Base-by-base conservation (phyloP, 1,139 yeast genomes). In the Yamadazyma atlantica region DNA sequence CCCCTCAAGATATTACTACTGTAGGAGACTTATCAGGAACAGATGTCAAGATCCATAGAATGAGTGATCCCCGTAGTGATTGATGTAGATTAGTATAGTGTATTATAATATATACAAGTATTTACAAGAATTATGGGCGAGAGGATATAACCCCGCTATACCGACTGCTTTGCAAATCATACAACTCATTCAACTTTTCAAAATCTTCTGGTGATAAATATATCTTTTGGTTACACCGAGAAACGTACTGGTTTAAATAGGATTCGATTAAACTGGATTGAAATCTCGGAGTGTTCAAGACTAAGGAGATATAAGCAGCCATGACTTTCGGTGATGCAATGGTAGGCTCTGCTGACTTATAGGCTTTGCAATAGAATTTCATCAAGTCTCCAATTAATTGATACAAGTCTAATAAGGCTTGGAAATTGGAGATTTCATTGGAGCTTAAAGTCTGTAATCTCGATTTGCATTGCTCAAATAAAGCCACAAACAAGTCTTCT, bases 1-100 rank as follows among this genome's bases (percentile, higher is more conserved):
- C 98, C 0, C 99, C 98, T 0, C 95, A 89, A 53, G 95, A 88
- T 58, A 85, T 92, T 49, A 87, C 90, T 0, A 80, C 78, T 31
- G 78, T 88, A 35, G 83, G 85, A 2, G 85, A 83, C 38, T 63
- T 85, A 40, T 80, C 79, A 34, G 71, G 73, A 22, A 64, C 60
- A 5, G 80, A 81, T 46, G 88, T 89, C 7, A 73, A 67, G 46
- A 85, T 90, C 28, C 92, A 85, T 49, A 78, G 78, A 51, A 82
- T 89, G 69, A 65, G 72, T 38, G 80, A 78, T 44, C 84, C 85
- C 4, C 57, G 76, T 46, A 53, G 44, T 31, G 58, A 58, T 35
- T 28, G 16, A 28, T 28, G 4, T 16, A 28, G 15, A 15, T 15
- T 3, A 6, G n/a, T 26, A 6, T n/a, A n/a, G 16, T 26, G 4